Conservation (phyloP, 192 early-diverging fungal genomes). For the Cetraspora pellucida region DNA sequence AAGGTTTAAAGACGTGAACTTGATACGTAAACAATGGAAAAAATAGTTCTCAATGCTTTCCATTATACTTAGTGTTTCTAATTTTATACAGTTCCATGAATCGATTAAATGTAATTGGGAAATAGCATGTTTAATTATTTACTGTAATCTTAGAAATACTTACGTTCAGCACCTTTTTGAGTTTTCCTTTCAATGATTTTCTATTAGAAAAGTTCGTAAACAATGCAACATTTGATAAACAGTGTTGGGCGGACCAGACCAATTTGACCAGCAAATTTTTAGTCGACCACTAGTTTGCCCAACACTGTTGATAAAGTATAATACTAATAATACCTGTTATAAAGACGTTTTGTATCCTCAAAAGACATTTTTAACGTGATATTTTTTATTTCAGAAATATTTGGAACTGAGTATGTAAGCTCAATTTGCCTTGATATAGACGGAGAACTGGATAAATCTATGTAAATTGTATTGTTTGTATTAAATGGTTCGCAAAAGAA, state of each 20-base stretch:
- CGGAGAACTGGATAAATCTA: background rate
- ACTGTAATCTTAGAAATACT: background rate
- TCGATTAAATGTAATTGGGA: background rate
- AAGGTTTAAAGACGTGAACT: slow-evolving; percentile 2
- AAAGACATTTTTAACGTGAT: slow-evolving; percentile 4
- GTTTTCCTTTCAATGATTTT: background rate
- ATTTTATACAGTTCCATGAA: too few species aligned
- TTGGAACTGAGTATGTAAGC: background rate
- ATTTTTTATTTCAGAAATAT: slow-evolving; percentile 21
- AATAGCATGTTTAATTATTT: too few species aligned
- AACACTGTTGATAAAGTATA: too few species aligned
- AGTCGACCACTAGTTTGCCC: too few species aligned
- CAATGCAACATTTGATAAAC: background rate
- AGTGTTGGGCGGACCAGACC: too few species aligned
- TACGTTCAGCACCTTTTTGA: background rate
- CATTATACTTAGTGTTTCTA: background rate
- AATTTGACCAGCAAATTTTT: too few species aligned
- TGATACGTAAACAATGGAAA: slow-evolving; percentile 12
- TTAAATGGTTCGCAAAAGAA: background rate
- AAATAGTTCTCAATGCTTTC: slow-evolving; percentile 17
- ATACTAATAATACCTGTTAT: slow-evolving; percentile 5
- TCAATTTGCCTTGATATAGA: slow-evolving; percentile 1
- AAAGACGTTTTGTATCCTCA: slow-evolving; percentile 2
- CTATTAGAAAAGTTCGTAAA: background rate
- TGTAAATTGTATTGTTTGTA: background rate